Evolutionary conservation across 495 filamentous ascomycete species (phyloP), one percentile per base, ranked within the genome.

Genomic region (Schizothecium vesticola): DNA sequence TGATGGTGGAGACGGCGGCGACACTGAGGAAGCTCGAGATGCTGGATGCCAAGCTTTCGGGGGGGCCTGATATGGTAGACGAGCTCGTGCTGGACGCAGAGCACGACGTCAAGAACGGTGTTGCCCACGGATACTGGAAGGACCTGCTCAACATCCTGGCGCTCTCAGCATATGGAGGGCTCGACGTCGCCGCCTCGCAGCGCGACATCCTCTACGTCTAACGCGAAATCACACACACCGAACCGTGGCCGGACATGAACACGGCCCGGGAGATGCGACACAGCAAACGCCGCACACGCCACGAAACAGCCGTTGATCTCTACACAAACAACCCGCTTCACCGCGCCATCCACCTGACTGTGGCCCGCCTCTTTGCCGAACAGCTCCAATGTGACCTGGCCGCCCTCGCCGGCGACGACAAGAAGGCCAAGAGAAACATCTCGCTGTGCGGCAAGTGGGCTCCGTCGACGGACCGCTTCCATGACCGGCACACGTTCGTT

Each of bases 391-490:
- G 63, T 23, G 83, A 86, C 65, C n/a, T 76, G 7, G 69, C 75
- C 10, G 67, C 76, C 0, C 77, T 84, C 8, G 55, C 70, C 3
- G 70, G 73, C 21, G 69, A 69, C 10, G 73, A 80, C 25, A 70
- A 67, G 63, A 70, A 71, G 63, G 75, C 76, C 7, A 69, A 74
- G 43, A 73, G 70, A 33, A 69, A 68, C 21, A 78, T 86, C 72
- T 81, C 81, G 0, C 75, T 85, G 0, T 81, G 80, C 29, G 81
- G 72, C n/a, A 86, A 86, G 69, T 85, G 83, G 83, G 80, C 82
- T 1, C 83, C 83, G 0, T 76, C 73, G 5, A 70, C 77, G 10
- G 76, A 74, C 51, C 74, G 74, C 56, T 80, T 83, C 72, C 83
- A 84, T 69, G 83, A 86, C 69, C 80, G 80, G 71, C 76, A 83